Base-by-base conservation (phyloP, 208 protist genomes). In the Trypanosoma cruzi region DNA sequence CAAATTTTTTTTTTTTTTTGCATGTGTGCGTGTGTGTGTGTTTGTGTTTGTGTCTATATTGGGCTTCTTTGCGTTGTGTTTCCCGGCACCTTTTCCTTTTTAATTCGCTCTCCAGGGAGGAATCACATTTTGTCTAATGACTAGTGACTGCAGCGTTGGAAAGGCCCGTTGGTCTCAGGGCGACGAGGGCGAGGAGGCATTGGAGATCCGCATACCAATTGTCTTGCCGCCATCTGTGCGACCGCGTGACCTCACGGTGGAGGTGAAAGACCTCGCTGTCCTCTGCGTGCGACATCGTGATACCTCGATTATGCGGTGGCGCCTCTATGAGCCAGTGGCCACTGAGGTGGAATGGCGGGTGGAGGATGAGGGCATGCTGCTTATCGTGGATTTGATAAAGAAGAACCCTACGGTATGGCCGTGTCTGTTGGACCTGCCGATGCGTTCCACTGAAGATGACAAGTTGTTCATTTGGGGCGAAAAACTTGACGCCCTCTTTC, bases 271-370 rank as follows among this genome's bases (percentile, higher is more conserved):
- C 52, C 57, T 64, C 60, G 54, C 74, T 8, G 78, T 96, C 26
- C 79, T 96, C 34, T 90, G 85, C 68, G 79, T 96, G 44, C 82
- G 77, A 36, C 85, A 92, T 60, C 63, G 81, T 16, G 73, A 83
- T 22, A 88, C 75, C 13, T 61, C 63, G 36, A 84, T 96, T 26
- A 53, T 94, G 28, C 91, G 94, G 76, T 94, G 89, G 89, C 91
- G 91, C 64, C 88, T 96, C 32, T 89, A 86, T 75, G 80, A 78
- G 42, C 18, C 75, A 50, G 85, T 96, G 42, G 79, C 77, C 42
- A 68, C 79, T 20, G 87, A 94, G 70, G 84, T 94, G 44, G 89
- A 94, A 75, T 94, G 89, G 88, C 81, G 87, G 56, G 82, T 94
- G 31, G 84, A 92, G 73, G 62, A 84, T 16, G 84, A 83, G 44